A percentile compares a stretch with the other conserved stretches of the same genome.
Evolutionary conservation across 805 yeast genomes (phyloP).

Genomic region (Kuraishia piskuri): DNA sequence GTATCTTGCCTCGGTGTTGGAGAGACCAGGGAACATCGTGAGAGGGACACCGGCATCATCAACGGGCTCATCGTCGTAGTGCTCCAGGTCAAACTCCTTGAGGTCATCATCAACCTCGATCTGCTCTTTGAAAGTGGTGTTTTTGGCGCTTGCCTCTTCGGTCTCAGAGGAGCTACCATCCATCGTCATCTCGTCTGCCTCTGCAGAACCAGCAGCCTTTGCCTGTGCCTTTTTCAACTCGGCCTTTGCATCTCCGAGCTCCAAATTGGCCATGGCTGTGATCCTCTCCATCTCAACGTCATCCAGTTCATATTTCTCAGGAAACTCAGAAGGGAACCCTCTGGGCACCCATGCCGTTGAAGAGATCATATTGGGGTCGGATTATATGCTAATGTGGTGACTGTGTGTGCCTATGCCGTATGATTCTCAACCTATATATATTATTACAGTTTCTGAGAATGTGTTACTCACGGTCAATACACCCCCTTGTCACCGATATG

Average conservation of each 20-base stretch:
- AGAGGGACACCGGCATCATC: constrained; percentile 46
- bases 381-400: too few species aligned
- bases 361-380: constrained; percentile 58
- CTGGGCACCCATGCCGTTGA: constrained; percentile 94
- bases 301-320: constrained; percentile 78
- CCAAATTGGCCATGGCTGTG: constrained; percentile 73
- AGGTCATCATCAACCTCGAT: constrained; percentile 72
- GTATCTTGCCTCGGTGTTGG: constrained; percentile 48
- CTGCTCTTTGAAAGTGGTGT: constrained; percentile 34
- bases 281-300: constrained; percentile 93
- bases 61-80: constrained; percentile 61
- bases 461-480: background rate
- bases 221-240: constrained; percentile 42
- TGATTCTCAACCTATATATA: too few species aligned
- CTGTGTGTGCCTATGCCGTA: too few species aligned
- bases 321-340: constrained; percentile 90
- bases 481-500: too few species aligned
- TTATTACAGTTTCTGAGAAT: too few species aligned
- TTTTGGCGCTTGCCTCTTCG: constrained; percentile 4
- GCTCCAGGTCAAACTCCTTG: constrained; percentile 80
- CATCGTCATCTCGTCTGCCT: constrained; percentile 20
- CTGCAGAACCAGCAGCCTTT: background rate
- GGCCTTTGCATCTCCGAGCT: constrained; percentile 67
- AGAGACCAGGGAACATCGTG: constrained; percentile 64
- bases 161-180: constrained; percentile 16